Evolutionary conservation across 306 rosid genomes (phyloP).

Genomic region (Lagenaria siceraria): DNA sequence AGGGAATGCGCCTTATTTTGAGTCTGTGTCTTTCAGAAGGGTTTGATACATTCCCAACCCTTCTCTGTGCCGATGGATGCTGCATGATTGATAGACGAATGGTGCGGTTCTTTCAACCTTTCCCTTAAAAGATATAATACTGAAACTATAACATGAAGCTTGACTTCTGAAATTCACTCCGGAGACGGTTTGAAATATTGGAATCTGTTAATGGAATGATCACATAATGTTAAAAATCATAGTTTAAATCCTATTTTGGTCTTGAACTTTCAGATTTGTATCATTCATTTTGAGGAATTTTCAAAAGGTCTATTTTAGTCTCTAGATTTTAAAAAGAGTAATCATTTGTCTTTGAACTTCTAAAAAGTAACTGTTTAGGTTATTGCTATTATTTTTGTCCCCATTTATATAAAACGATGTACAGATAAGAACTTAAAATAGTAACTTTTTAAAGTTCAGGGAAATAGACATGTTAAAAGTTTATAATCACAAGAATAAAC

Average conservation of each 20-base stretch:
- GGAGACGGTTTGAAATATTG: neutral
- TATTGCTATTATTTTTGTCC: neutral
- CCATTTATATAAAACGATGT: too few relatives aligned
- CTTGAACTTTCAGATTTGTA: neutral
- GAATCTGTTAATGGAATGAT: neutral
- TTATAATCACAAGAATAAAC: neutral
- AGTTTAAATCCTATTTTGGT: neutral
- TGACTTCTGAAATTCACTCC: neutral
- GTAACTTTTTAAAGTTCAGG: neutral
- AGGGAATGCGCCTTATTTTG: constrained; percentile 87
- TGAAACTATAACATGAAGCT: neutral
- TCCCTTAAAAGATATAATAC: neutral
- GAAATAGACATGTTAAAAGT: neutral
- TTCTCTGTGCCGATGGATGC: constrained; percentile 92
- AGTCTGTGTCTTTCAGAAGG: constrained; percentile 86
- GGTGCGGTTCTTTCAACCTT: constrained; percentile 39
- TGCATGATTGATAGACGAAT: constrained; percentile 96
- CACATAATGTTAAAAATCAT: neutral
- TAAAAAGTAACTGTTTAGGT: neutral
- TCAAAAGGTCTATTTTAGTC: neutral
- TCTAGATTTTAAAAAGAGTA: neutral
- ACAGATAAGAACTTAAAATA: too few relatives aligned
- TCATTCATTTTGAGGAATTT: neutral
- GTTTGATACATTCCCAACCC: constrained; percentile 92
- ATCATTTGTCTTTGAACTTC: neutral